Evolutionary conservation across 805 yeast species (phyloP), one percentile per base, ranked within the genome.

Genomic region (Helenozyma baotianmanensis): DNA sequence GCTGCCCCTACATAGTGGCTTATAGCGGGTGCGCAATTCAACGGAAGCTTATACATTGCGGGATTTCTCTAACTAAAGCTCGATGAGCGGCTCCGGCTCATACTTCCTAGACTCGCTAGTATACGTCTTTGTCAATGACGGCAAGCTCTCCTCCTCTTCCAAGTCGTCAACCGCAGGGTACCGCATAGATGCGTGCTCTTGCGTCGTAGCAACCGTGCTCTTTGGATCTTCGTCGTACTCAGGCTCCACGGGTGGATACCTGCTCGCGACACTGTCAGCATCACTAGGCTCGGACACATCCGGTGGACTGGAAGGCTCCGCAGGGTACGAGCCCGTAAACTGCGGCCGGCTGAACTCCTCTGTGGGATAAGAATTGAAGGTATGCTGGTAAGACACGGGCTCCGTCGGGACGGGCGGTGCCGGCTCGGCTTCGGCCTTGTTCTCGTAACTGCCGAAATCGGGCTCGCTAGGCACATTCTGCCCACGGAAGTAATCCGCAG

Each of bases 81-180:
- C 72, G 35, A 66, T 66, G 33, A 66, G 56, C 12, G 68, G 65
- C 38, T 61, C 68, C 6, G 69, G 69, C 40, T 32, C 36, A 32
- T 9, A 43, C 36, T 40, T 46, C 31, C 30, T 33, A 12, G 37
- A 19, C 23, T 35, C 40, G n/a, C 25, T 29, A 14, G 42, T 23
- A 4, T 14, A 12, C 26, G 14, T 35, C 23, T 18, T 27, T n/a
- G 14, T 30, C 27, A 37, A 26, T 3, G 11, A 22, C 9, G 41
- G 16, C 31, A 29, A 30, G 21, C 23, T 15, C 23, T 14, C 26
- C 12, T 12, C 26, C 27, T 36, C 26, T 14, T 42, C 30, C 29
- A 39, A 30, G 12, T 42, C 40, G 14, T 45, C 51, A 12, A 54
- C 28, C 24, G 47, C 34, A 10, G 48, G 48, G 18, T 38, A 47